Evolutionary conservation across 768 basidiomycete genomes (phyloP), one percentile per base, ranked within the genome.

Genomic region (Russula brevipes): DNA sequence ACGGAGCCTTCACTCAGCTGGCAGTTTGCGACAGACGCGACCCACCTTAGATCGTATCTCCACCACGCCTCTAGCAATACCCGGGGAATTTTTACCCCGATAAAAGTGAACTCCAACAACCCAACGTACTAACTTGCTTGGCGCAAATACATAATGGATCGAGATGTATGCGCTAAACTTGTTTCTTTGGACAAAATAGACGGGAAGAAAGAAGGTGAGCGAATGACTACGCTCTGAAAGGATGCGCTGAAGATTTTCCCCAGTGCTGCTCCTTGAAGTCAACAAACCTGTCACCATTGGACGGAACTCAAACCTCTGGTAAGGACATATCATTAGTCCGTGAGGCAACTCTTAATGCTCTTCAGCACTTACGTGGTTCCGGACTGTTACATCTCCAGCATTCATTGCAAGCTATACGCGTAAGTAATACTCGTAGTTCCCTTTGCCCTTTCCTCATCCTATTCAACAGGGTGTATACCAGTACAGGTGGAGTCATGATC

Each of bases 401-500:
- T 88, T 41, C 87, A 89, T 72, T 91, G 87, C 79, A 88, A 86
- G 72, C 73, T 89, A 79, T 86, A 89, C 81, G 90, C 87, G 90
- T 88, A 69, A 71, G 82, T 76, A 12, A 24, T 11, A 50, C 30
- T 59, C 49, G 3, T 10, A 38, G 30, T 35, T 45, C 59, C 30
- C 39, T 42, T 57, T 31, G 8, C 3, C 7, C 38, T 31, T 45
- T 9, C 6, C 67, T 46, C 42, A 35, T 41, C n/a, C 38, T 51
- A 30, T 64, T 58, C 33, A 38, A 47, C 60, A 92, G 89, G 9
- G 84, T 92, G 54, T 81, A 78, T 47, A 86, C 88, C 14, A 84
- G 85, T 31, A 81, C 80, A 5, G 91, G 88, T 42, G 87, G 87
- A 2, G 76, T 88, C 39, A 85, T 91, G 67, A 79, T 92, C 56